Evolutionary conservation across 2,329 filamentous ascomycete genomes (phyloP).

Genomic region (Phyllosticta ampelicida): DNA sequence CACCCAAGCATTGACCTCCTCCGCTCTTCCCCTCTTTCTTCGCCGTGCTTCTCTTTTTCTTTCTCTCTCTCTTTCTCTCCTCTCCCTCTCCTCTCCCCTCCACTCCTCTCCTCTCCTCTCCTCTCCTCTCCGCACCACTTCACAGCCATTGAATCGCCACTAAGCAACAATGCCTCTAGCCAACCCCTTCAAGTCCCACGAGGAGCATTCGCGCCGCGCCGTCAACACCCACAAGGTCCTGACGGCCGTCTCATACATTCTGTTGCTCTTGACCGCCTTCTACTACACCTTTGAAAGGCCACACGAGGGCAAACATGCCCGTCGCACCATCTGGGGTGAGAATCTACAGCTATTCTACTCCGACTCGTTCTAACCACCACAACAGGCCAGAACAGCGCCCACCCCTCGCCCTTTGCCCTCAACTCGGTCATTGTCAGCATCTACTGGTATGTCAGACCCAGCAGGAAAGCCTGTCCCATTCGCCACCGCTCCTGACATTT

Average conservation of each 20-base stretch:
- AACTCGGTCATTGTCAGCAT: constrained; percentile 53
- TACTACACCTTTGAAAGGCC: constrained; percentile 62
- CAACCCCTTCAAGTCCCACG: constrained; percentile 66
- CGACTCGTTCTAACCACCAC: too few species aligned
- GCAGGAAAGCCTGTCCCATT: background rate
- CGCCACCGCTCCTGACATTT: background rate
- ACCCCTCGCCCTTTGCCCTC: constrained; percentile 63
- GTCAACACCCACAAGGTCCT: constrained; percentile 66
- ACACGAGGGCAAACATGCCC: constrained; percentile 43
- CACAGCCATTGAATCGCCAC: background rate
- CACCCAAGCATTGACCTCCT: background rate
- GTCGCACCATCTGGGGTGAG: constrained; percentile 54
- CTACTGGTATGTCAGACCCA: constrained; percentile 58
- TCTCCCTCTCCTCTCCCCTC: background rate
- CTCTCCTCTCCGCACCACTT: background rate
- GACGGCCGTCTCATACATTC: constrained; percentile 61
- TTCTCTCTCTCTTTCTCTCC: background rate
- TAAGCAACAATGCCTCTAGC: constrained; percentile 32
- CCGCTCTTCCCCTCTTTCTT: background rate
- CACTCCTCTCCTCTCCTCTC: background rate
- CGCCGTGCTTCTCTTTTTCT: background rate
- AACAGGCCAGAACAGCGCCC: constrained; percentile 49
- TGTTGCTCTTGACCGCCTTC: constrained; percentile 60
- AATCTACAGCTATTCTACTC: too few species aligned
- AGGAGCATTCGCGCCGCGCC: constrained; percentile 50